Conservation (phyloP, 306 rosid species). For the Cucumis cinereus region DNA sequence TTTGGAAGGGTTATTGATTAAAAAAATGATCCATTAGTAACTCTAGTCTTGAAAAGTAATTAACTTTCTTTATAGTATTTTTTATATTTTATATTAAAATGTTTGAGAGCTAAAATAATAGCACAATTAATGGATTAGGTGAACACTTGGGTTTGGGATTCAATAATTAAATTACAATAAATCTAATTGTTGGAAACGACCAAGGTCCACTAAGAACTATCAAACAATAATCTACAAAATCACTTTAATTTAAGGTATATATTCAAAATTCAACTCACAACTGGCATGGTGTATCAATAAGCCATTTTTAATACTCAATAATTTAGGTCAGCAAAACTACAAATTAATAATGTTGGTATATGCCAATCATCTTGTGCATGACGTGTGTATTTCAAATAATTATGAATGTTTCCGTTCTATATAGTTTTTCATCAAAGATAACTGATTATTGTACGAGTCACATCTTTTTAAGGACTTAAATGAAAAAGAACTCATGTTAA, state of each 20-base stretch:
- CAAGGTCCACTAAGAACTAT: neutral
- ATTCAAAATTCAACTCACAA: neutral
- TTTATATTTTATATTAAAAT: neutral
- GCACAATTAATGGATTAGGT: neutral
- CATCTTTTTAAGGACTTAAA: no score
- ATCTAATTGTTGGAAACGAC: neutral
- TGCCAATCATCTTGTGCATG: neutral
- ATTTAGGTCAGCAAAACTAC: neutral
- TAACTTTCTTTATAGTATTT: no score
- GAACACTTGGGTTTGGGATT: neutral
- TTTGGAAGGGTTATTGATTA: no score
- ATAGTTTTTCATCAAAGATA: no score
- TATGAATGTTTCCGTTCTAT: neutral
- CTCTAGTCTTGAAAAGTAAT: neutral
- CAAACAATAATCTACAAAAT: neutral
- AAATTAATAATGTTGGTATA: no score
- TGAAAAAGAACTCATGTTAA: no score
- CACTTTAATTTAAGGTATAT: neutral
- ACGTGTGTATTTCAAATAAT: neutral
- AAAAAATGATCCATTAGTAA: no score
- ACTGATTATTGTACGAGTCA: no score
- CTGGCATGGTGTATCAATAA: neutral
- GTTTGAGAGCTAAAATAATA: neutral
- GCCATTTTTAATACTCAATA: neutral
- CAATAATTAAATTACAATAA: neutral